phyloP scores from a whole-genome alignment of 2,329 filamentous ascomycete species.

The Iodosphaeria phyllophila region DNA sequence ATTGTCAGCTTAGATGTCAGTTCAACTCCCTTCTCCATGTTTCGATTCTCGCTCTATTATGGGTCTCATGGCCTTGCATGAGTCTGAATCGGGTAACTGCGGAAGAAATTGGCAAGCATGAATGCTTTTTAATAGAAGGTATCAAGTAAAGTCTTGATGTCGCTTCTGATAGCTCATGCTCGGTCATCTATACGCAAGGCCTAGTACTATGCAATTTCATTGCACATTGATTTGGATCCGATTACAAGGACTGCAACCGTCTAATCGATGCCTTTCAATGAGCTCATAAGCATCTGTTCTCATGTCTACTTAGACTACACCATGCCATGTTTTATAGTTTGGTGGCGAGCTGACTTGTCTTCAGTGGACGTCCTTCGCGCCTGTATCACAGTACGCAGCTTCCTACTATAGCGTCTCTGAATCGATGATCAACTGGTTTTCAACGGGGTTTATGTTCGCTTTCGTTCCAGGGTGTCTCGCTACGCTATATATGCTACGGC shows the following conservation, averaged over 20 bases:
- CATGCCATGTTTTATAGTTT: neutral
- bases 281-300: neutral
- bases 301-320: neutral
- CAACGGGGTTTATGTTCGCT: conserved; percentile 70
- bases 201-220: neutral
- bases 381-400: conserved; percentile 57
- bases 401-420: conserved; percentile 59
- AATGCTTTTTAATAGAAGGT: neutral
- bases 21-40: conserved; percentile 9
- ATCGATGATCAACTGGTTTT: conserved; percentile 79
- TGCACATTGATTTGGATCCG: neutral
- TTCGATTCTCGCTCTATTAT: neutral
- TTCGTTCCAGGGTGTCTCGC: conserved; percentile 58
- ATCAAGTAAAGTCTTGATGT: neutral
- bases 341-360: neutral
- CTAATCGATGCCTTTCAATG: neutral
- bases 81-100: neutral
- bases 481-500: conserved; percentile 61
- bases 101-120: too few species aligned
- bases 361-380: conserved; percentile 83
- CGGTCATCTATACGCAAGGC: neutral
- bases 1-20: conserved; percentile 90
- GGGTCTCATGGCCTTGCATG: neutral
- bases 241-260: neutral
- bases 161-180: neutral